Base-by-base conservation (phyloP, 1,284 basidiomycete species). In the Cutaneotrichosporon cavernicola region DNA sequence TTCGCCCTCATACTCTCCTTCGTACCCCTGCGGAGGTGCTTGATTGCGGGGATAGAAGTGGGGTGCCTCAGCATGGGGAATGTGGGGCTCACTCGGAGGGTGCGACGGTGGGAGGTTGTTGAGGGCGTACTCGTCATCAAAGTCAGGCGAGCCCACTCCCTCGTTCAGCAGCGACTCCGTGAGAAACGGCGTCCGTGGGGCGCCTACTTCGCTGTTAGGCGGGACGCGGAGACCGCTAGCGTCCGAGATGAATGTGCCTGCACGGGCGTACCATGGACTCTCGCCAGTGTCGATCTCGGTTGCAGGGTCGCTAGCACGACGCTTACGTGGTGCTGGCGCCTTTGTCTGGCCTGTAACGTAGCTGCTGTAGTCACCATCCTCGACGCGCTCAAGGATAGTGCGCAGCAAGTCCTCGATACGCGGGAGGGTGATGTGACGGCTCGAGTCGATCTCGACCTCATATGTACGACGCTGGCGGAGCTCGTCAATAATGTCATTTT, bases 371-470 rank as follows among this genome's bases (percentile, higher is more conserved):
- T 38, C 30, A 18, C n/a, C 10, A 6, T 60, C 49, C 31, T 40
- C 58, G 30, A 61, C 56, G 10, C 60, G 52, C 32, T 58, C 40
- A 13, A 81, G 67, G 9, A 79, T 68, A 2, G 71, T 63, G 9
- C 69, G 64, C 18, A 81, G 69, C 43, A 81, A 59, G 46, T 77
- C 70, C 67, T 80, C 77, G 11, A 81, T 60, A 14, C 77, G 67
- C 5, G 68, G 52, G 26, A 73, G 55, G 22, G 63, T 64, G 5
- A 70, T 67, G 32, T 64, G 62, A 14, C 67, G 62, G 26, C 65
- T 61, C 34, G 22, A 26, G 38, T 60, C 58, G 36, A 60, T 38
- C 50, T 60, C 34, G 10, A 52, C 26, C 32, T 51, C 22, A 16
- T 31, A 18, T 9, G 31, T 21, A 8, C 51, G 51, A 9, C 67